These are phyloP conservation scores for Teunomyces stri DNA, from an alignment of 805 yeast species.

Conservation along the genomic window DNA sequence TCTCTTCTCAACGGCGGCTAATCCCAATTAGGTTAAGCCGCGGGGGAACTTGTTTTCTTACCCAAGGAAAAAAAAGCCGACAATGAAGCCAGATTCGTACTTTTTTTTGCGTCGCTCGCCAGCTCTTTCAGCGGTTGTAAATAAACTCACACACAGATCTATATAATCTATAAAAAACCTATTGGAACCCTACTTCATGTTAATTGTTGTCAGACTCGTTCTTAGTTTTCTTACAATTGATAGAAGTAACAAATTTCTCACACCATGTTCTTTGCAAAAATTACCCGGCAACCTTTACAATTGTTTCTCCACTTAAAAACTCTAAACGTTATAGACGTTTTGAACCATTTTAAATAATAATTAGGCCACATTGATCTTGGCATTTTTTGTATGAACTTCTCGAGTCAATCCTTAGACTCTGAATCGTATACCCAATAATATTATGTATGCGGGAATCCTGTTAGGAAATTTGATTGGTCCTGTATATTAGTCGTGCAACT, in stretches of 20 bases:
- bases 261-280: too few relatives aligned
- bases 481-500: not conserved
- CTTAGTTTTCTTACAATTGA: too few relatives aligned
- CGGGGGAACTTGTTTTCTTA: not conserved
- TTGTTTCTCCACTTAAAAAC: not conserved
- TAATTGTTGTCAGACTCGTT: too few relatives aligned
- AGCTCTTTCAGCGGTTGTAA: not conserved
- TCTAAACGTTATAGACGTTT: not conserved
- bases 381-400: too few relatives aligned
- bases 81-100: not conserved
- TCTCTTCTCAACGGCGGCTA: not conserved
- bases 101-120: not conserved
- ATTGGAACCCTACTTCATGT: too few relatives aligned
- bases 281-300: too few relatives aligned
- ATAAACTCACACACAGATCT: not conserved
- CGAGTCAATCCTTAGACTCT: not conserved
- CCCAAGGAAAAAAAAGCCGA: not conserved
- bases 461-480: not conserved
- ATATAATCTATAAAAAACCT: too few relatives aligned
- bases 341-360: not conserved
- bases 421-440: not conserved
- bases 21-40: slow-evolving; percentile 1
- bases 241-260: too few relatives aligned
- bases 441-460: not conserved
- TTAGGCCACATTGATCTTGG: too few relatives aligned